These are phyloP conservation scores for Orbilia ellipsospora DNA, from an alignment of 2,329 filamentous ascomycete species.

Conservation along the genomic window DNA sequence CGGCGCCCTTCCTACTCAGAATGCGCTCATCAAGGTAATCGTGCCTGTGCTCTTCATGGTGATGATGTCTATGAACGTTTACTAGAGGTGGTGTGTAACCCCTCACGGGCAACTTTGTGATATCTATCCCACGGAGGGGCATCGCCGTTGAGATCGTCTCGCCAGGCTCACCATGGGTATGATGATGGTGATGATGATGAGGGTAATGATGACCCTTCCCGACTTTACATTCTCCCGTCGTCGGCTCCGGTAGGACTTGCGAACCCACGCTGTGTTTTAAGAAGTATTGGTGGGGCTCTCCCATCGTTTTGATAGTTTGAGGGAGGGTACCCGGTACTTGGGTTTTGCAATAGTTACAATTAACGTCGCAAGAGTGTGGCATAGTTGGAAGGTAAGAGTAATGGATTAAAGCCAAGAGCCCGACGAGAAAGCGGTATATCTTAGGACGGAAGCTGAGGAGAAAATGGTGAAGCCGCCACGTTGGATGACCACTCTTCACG, in stretches of 20 bases:
- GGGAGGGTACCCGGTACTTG: slow-evolving; percentile 26
- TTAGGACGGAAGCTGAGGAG: not conserved
- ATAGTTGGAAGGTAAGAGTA: slow-evolving; percentile 5
- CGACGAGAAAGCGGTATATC: not conserved
- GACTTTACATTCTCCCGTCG: slow-evolving; percentile 38
- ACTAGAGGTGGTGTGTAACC: slow-evolving; percentile 26
- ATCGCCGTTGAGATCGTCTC: slow-evolving; percentile 2
- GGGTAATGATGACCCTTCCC: slow-evolving; percentile 44
- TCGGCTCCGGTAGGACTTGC: slow-evolving; percentile 23
- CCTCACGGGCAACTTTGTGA: slow-evolving; percentile 32
- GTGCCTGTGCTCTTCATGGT: slow-evolving; percentile 20
- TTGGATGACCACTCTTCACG: slow-evolving; percentile 25
- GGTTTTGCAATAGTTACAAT: slow-evolving; percentile 39
- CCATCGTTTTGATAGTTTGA: slow-evolving; percentile 28
- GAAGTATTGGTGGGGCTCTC: slow-evolving; percentile 17
- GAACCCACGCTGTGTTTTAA: slow-evolving; percentile 12
- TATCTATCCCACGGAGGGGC: slow-evolving; percentile 16
- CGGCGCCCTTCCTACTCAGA: slow-evolving; percentile 39
- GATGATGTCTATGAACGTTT: slow-evolving; percentile 9
- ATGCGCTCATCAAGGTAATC: slow-evolving; percentile 36
- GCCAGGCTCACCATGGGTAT: slow-evolving; percentile 32
- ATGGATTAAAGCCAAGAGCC: not conserved
- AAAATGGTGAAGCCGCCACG: slow-evolving; percentile 7
- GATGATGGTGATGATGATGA: slow-evolving; percentile 52
- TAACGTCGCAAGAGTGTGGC: slow-evolving; percentile 34